Evolutionary conservation across 2,329 filamentous ascomycete genomes (phyloP).

Genomic region (Sclerotinia nivalis): DNA sequence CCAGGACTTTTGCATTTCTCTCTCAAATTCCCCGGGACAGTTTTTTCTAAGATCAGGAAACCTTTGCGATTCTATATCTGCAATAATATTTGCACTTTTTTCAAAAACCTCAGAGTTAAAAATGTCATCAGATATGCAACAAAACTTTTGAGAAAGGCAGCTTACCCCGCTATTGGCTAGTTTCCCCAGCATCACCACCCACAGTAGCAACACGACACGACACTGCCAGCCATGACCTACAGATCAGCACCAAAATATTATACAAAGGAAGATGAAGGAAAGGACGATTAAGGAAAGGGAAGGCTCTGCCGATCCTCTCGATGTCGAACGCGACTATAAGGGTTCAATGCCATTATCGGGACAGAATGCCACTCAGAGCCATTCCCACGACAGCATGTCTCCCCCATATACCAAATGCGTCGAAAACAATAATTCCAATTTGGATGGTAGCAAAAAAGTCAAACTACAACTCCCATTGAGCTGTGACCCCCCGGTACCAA

Average conservation of each 20-base stretch:
- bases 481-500: conserved; percentile 78
- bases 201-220: neutral
- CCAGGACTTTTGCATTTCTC: neutral
- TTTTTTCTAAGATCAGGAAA: neutral
- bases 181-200: neutral
- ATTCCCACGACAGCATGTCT: conserved; percentile 27
- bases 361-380: too few species aligned
- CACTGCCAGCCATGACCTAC: neutral
- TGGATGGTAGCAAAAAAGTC: conserved; percentile 36
- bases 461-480: conserved; percentile 72
- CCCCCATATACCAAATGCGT: conserved; percentile 21
- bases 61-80: neutral
- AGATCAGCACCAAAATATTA: neutral
- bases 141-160: neutral
- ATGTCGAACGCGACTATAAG: neutral
- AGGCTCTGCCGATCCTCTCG: neutral
- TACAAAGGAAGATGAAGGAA: neutral
- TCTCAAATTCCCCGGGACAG: neutral
- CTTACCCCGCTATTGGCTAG: conserved; percentile 3
- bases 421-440: conserved; percentile 13
- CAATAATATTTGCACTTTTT: neutral
- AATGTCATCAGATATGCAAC: neutral
- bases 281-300: neutral
- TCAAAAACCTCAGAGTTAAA: neutral
- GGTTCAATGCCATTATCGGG: neutral